Conservation (phyloP, 495 filamentous ascomycete species). For the Xylaria longipes region DNA sequence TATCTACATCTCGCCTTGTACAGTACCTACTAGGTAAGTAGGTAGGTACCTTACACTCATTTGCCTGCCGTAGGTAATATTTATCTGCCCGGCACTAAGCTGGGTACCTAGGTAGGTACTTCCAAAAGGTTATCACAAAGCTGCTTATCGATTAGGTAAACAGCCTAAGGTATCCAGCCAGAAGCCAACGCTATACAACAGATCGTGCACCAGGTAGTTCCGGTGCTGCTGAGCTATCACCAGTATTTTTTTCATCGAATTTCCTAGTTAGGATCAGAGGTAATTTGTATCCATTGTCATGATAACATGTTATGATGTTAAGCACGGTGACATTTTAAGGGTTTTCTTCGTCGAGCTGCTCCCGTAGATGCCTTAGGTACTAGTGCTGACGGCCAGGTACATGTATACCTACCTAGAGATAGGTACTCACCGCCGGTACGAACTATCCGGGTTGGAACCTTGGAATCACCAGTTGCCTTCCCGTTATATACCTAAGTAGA, state of each 20-base stretch:
- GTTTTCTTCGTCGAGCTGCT: neutral
- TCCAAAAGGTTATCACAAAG: neutral
- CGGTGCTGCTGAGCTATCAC: neutral
- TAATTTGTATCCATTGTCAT: neutral
- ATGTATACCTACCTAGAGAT: too few relatives aligned
- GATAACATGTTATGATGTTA: neutral
- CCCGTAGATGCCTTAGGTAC: neutral
- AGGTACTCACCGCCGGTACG: conserved; percentile 6
- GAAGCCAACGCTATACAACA: neutral
- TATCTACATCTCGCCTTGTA: neutral
- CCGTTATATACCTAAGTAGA: neutral
- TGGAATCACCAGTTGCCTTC: neutral
- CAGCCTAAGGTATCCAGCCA: neutral
- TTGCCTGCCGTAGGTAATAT: conserved; percentile 16
- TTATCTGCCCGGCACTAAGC: neutral
- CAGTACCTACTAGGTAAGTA: too few relatives aligned
- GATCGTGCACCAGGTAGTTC: conserved; percentile 11
- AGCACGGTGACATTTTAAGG: neutral
- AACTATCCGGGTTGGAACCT: neutral
- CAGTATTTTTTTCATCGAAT: neutral
- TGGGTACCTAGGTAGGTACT: neutral
- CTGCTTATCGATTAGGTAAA: neutral
- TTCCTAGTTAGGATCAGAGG: neutral
- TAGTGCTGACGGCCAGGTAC: neutral
- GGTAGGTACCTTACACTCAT: too few relatives aligned